These are phyloP conservation scores for Pleurotus djamor DNA, from an alignment of 768 basidiomycete genomes.

Conservation along the genomic window DNA sequence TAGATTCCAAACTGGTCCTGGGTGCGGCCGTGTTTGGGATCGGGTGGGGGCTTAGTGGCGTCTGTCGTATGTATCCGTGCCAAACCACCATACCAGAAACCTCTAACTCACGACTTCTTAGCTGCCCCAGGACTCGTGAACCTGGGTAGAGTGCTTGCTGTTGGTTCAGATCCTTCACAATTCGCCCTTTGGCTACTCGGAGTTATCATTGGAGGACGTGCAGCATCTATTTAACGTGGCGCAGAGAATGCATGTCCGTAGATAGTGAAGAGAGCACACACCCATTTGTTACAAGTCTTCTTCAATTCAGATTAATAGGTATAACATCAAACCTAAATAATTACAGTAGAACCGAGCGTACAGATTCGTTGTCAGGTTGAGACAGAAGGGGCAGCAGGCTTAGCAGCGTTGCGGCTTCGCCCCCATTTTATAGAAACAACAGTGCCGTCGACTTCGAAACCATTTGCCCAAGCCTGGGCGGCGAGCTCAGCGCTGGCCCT, in stretches of 20 bases:
- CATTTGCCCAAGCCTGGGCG: slow-evolving; percentile 88
- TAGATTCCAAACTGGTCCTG: slow-evolving; percentile 43
- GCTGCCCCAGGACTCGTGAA: slow-evolving; percentile 66
- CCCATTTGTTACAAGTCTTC: background rate
- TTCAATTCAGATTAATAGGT: background rate
- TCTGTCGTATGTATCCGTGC: slow-evolving; percentile 52
- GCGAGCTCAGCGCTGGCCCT: slow-evolving; percentile 83
- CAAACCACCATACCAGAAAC: background rate
- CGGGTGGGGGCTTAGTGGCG: slow-evolving; percentile 60
- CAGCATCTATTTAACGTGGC: slow-evolving; percentile 15
- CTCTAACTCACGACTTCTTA: slow-evolving; percentile 16
- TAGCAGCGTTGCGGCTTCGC: slow-evolving; percentile 53
- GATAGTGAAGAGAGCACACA: background rate
- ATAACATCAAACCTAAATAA: too few relatives aligned
- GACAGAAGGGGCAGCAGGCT: slow-evolving; percentile 19
- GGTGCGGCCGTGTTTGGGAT: slow-evolving; percentile 59
- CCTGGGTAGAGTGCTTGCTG: slow-evolving; percentile 45
- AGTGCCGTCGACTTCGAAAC: slow-evolving; percentile 83
- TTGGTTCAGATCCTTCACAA: slow-evolving; percentile 27
- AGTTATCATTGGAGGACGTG: slow-evolving; percentile 35
- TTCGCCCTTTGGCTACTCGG: slow-evolving; percentile 39
- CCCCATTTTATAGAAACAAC: slow-evolving; percentile 86
- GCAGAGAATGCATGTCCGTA: too few relatives aligned
- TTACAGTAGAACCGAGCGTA: background rate
- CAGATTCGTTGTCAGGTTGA: background rate